Evolutionary conservation across 2,329 filamentous ascomycete species (phyloP), one percentile per base, ranked within the genome.

Genomic region (Sarocladiaceae sp.): DNA sequence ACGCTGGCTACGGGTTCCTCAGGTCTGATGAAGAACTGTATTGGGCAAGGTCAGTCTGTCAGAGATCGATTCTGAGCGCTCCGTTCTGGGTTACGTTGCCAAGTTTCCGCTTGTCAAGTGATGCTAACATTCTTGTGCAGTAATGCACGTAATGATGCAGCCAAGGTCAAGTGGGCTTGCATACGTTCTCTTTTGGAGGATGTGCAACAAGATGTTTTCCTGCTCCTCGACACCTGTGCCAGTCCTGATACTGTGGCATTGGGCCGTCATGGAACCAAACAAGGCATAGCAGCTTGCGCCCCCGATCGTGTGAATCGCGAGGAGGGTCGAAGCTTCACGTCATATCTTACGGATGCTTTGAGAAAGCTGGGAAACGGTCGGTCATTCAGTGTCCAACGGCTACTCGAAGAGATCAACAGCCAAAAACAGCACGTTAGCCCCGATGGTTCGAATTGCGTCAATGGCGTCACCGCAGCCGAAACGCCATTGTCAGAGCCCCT

Each of bases 161-260:
- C 76, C 24, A 79, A 73, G 58, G 63, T 83, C 21, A 81, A 76
- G 53, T 83, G 80, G 79, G 72, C 75, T 51, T 74, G 74, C n/a
- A 69, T 83, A 2, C 73, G 76, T 45, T 80, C 73, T 54, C 61
- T 82, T 13, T 71, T 83, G 42, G 78, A 83, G 50, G 78, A 83
- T 56, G 72, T 76, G 2, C 73, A 74, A 48, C 80, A 78, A 3
- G 80, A 83, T 56, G 76, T 83, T 27, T 66, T 83, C 12, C 62
- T 83, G 4, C 61, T 83, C 11, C 66, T 83, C 20, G 80, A 83
- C 57, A 76, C 75, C n/a, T 81, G 77, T 54, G 70, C 74, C 10
- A 58, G 73, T n/a, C 67, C 69, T 23, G 74, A 82, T 48, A 64
- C 67, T 10, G 63, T 71, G 2, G 60, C 69, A 42, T 64, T 70